A percentile compares a stretch with the other conserved stretches of the same genome.
Conservation (phyloP, 768 basidiomycete species). For the Kwoniella shandongensis region DNA sequence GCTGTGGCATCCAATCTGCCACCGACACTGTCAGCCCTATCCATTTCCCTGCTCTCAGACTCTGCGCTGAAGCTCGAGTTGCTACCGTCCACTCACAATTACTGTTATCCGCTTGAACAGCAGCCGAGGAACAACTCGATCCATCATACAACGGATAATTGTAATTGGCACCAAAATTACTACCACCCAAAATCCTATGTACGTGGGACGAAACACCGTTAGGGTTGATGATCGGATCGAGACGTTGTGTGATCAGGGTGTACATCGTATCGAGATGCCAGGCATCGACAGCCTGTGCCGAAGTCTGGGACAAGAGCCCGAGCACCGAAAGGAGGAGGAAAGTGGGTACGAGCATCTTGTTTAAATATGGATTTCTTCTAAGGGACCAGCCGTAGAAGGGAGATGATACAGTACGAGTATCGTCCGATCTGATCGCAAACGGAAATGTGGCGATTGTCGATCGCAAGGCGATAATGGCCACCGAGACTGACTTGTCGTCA, state of each 20-base stretch:
- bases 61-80: not conserved
- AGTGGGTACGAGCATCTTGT: not conserved
- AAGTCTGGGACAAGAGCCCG: not conserved
- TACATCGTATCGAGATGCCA: conserved; percentile 29
- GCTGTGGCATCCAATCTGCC: conserved; percentile 23
- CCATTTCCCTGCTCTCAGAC: not conserved
- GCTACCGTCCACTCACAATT: conserved; percentile 16
- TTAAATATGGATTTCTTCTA: too few relatives aligned
- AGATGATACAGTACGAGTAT: too few relatives aligned
- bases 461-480: too few relatives aligned
- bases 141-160: conserved; percentile 16
- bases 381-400: too few relatives aligned
- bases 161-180: conserved; percentile 32
- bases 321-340: not conserved
- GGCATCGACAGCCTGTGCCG: conserved; percentile 14
- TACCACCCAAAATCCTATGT: conserved; percentile 33
- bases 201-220: conserved; percentile 27
- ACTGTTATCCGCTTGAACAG: conserved; percentile 34
- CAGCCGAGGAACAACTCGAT: conserved; percentile 27
- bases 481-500: too few relatives aligned
- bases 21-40: not conserved
- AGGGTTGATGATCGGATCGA: conserved; percentile 36
- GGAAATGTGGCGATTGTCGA: too few relatives aligned
- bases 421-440: too few relatives aligned
- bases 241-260: conserved; percentile 23